Percentiles rank a stretch among this genome's conserved stretches.
Evolutionary conservation across 352 stramenopile genomes (phyloP).

Genomic region (Phytopythium cucurbitacearum): DNA sequence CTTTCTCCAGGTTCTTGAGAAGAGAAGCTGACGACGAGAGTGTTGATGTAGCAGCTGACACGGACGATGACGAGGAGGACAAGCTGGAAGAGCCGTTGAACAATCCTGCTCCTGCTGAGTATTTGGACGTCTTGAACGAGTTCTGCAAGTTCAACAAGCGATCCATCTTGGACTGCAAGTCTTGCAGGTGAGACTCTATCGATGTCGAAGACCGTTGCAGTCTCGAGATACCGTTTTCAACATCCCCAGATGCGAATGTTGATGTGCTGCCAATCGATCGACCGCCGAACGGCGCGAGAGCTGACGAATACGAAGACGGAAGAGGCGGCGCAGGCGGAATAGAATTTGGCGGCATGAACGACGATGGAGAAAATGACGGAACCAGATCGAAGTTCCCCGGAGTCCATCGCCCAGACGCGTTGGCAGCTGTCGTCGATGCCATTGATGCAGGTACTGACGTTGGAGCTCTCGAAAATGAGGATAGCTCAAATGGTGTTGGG

Average conservation of each 20-base stretch:
- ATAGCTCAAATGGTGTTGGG: background rate
- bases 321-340: slow-evolving; percentile 9
- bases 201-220: slow-evolving; percentile 74
- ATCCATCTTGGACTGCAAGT: slow-evolving; percentile 80
- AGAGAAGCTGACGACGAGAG: slow-evolving; percentile 26
- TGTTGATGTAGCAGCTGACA: background rate
- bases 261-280: slow-evolving; percentile 9
- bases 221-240: slow-evolving; percentile 65
- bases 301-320: slow-evolving; percentile 17
- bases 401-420: slow-evolving; percentile 15
- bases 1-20: slow-evolving; percentile 76
- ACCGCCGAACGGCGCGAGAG: slow-evolving; percentile 22
- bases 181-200: slow-evolving; percentile 67
- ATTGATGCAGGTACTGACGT: background rate
- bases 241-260: slow-evolving; percentile 18
- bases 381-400: slow-evolving; percentile 25
- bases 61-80: slow-evolving; percentile 28
- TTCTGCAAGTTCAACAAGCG: slow-evolving; percentile 58
- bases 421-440: slow-evolving; percentile 7
- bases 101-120: slow-evolving; percentile 9
- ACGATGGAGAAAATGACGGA: slow-evolving; percentile 21
- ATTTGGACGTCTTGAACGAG: slow-evolving; percentile 44
- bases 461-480: background rate
- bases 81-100: slow-evolving; percentile 20
- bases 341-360: slow-evolving; percentile 11